Evolutionary conservation across 2,329 filamentous ascomycete species (phyloP), one percentile per base, ranked within the genome.

Genomic region (Grosmannia clavigera): DNA sequence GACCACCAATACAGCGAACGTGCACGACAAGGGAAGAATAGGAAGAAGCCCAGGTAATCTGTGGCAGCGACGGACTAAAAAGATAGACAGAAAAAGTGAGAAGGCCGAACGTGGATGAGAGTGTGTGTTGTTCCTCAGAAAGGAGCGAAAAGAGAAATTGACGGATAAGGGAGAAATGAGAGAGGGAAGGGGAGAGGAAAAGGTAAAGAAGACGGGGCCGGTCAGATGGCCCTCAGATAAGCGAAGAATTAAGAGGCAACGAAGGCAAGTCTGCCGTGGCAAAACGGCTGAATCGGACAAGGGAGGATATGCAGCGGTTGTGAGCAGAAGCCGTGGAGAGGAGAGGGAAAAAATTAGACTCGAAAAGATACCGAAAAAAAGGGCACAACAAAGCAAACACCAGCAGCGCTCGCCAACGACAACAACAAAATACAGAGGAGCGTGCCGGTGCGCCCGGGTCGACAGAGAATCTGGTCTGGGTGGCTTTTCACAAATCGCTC

Each of bases 321-420:
- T 48, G 25, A 25, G 29, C 3, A 19, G 19, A 46, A n/a, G 9
- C 29, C 29, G 43, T 10, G 19, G 27, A 33, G 57, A 16, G 11
- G 19, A 50, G 52, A 25, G 38, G 19, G 4, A 33, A 55, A 59
- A 59, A 55, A n/a, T 50, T 14, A 27, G 33, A 40, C 27, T 29
- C 52, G 50, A 54, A 54, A 54, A 53, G 33, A 43, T 50, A 19
- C 33, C 12, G 27, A 10, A 29, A 55, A 59, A 55, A 50, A 55
- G 10, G 52, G 29, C 38, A 55, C 38, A 38, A 59, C 51, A 55
- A 59, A 38, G 29, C 38, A 59, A 59, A 55, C 57, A 19, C 12
- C n/a, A 40, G 55, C 3, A 25, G 3, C 29, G n/a, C 4, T 19
- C 19, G 56, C 9, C 27, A 33, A 50, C 25, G 19, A 19, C 43